Evolutionary conservation across 164 flowering plant species (phyloP).

Genomic region (Magnolia kwangsiensis): DNA sequence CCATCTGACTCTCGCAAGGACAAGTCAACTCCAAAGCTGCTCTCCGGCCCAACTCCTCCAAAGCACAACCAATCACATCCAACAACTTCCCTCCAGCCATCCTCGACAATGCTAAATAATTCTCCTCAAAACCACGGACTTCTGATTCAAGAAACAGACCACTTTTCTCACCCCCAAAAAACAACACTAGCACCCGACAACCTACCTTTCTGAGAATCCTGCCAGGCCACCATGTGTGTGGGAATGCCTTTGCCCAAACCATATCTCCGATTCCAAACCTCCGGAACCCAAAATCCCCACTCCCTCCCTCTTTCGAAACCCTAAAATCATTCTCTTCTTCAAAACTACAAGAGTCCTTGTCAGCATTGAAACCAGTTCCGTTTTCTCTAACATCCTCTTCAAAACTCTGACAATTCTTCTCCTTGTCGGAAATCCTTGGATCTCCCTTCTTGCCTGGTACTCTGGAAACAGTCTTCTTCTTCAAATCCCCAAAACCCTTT

Average conservation of each 20-base stretch:
- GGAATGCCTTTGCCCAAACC: slow-evolving; percentile 27
- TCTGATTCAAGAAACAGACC: slow-evolving; percentile 11
- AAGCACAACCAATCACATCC: slow-evolving; percentile 7
- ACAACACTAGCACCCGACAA: slow-evolving; percentile 9
- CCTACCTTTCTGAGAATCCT: slow-evolving; percentile 4
- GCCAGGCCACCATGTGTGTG: slow-evolving; percentile 30
- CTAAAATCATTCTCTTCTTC: no score
- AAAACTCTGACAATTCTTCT: no score
- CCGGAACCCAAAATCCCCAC: neutral
- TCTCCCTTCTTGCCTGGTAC: no score
- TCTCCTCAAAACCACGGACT: slow-evolving; percentile 12
- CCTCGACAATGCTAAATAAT: neutral
- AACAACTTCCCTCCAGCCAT: neutral
- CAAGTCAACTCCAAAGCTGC: slow-evolving; percentile 7
- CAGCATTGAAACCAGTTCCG: no score
- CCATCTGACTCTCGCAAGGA: slow-evolving; percentile 7
- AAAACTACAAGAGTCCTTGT: no score
- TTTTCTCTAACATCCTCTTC: no score
- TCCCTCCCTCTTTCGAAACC: no score
- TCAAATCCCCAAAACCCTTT: no score
- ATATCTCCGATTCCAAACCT: slow-evolving; percentile 18
- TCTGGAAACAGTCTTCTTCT: no score
- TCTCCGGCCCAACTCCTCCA: slow-evolving; percentile 14
- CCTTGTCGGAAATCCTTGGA: no score
- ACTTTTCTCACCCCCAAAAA: slow-evolving; percentile 1